A percentile compares a stretch with the other conserved stretches of the same genome.
Conservation (phyloP, 805 yeast genomes). For the Kuraishia hungarica region DNA sequence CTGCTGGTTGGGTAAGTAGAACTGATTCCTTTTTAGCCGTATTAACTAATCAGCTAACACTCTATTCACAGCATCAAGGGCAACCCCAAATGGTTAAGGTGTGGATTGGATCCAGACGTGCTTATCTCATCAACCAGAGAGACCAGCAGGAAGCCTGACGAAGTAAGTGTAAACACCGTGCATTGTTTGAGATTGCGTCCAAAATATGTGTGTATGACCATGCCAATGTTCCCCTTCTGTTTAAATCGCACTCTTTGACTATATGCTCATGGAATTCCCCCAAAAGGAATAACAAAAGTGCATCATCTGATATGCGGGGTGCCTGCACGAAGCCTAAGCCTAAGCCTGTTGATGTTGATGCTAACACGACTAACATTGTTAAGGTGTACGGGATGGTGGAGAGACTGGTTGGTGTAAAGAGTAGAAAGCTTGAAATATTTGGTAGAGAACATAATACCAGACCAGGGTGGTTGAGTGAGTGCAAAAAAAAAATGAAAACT, state of each 20-base stretch:
- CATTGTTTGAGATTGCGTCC: too few relatives aligned
- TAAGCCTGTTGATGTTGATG: background rate
- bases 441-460: slow-evolving; percentile 82
- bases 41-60: background rate
- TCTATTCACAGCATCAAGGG: slow-evolving; percentile 45
- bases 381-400: slow-evolving; percentile 73
- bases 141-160: slow-evolving; percentile 88
- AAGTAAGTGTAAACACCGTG: slow-evolving; percentile 24
- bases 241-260: too few relatives aligned
- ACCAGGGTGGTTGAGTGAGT: slow-evolving; percentile 77
- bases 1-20: slow-evolving; percentile 54
- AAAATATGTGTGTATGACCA: too few relatives aligned
- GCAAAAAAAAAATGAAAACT: background rate
- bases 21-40: background rate
- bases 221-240: too few relatives aligned
- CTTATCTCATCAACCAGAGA: slow-evolving; percentile 82
- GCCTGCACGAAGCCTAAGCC: background rate
- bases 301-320: background rate
- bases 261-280: background rate
- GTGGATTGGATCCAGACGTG: slow-evolving; percentile 62
- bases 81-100: slow-evolving; percentile 60
- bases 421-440: slow-evolving; percentile 80
- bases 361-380: background rate
- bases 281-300: background rate
- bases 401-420: slow-evolving; percentile 66